Percentiles rank a stretch among this genome's conserved stretches.
Evolutionary conservation across 495 filamentous ascomycete genomes (phyloP).

Genomic region (Apiosordaria backusii): DNA sequence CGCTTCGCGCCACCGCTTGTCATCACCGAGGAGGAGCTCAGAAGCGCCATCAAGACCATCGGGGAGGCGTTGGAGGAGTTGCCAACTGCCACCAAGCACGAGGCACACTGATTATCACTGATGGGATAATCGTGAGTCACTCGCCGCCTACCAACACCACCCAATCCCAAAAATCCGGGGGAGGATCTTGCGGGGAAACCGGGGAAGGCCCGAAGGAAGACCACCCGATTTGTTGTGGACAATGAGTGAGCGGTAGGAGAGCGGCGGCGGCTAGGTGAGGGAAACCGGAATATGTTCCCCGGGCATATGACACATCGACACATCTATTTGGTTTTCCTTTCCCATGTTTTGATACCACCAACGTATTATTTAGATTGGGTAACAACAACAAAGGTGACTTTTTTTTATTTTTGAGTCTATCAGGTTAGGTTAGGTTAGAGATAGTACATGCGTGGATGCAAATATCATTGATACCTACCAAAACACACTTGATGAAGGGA

Average conservation of each 20-base stretch:
- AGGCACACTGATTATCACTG: slow-evolving; percentile 21
- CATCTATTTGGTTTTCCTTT: background rate
- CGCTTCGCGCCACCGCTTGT: slow-evolving; percentile 86
- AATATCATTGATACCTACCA: background rate
- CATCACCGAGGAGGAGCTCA: slow-evolving; percentile 81
- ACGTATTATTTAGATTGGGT: background rate
- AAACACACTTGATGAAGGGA: background rate
- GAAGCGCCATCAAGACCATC: slow-evolving; percentile 69
- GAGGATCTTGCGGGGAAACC: background rate
- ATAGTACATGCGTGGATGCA: background rate
- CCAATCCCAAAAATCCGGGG: background rate
- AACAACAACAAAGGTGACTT: background rate
- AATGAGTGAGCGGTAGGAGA: background rate
- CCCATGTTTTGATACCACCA: background rate
- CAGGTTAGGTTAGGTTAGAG: too few relatives aligned
- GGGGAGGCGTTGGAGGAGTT: slow-evolving; percentile 68
- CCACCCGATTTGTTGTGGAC: background rate
- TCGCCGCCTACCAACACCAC: background rate
- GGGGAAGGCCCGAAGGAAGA: background rate
- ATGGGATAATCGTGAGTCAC: background rate
- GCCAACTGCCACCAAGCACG: slow-evolving; percentile 37
- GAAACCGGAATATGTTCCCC: background rate
- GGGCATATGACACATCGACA: background rate
- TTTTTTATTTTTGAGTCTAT: too few relatives aligned
- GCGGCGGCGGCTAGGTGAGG: too few relatives aligned